Conservation (phyloP, 441 rosid species). For the Gossypium aridum region DNA sequence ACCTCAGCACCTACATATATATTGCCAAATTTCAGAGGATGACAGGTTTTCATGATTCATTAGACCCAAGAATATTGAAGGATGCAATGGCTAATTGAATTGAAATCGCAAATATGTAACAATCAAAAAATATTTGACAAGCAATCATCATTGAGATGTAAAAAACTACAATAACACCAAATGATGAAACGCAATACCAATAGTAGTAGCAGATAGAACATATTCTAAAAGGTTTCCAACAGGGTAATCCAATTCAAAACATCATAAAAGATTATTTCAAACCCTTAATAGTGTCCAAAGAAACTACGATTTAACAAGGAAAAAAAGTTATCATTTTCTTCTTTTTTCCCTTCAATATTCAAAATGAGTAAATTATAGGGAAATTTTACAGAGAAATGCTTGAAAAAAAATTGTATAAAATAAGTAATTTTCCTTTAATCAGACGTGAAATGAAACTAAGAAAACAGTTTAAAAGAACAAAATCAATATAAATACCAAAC, state of each 20-base stretch:
- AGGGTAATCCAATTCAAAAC: neutral
- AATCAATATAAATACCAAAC: neutral
- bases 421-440: no score
- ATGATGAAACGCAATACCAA: neutral
- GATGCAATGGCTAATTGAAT: neutral
- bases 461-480: neutral
- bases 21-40: neutral
- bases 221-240: neutral
- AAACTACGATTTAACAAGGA: neutral
- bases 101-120: neutral
- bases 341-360: neutral
- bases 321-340: neutral
- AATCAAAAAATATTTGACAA: neutral
- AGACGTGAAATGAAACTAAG: neutral
- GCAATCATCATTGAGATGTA: neutral
- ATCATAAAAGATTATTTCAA: neutral
- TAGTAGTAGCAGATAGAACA: neutral
- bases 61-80: neutral
- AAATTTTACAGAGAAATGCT: no score
- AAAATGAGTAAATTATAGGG: neutral
- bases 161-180: neutral
- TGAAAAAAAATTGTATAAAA: no score
- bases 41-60: neutral
- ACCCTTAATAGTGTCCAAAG: neutral
- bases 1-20: conserved; percentile 65